Base-by-base conservation (phyloP, 2,329 filamentous ascomycete genomes). In the Fusarium pseudograminearum region DNA sequence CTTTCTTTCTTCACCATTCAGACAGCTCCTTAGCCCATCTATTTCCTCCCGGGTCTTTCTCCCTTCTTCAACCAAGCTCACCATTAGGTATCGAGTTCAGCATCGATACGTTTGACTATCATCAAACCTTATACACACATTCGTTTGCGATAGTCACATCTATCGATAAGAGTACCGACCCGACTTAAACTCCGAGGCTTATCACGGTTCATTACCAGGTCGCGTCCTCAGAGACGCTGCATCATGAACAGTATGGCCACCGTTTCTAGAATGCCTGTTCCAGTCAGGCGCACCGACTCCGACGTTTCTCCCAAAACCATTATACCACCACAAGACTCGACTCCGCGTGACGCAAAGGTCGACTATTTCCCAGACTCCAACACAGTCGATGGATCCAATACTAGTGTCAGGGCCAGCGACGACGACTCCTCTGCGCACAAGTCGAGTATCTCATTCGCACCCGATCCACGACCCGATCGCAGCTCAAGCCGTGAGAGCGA, bases 291-390 rank as follows among this genome's bases (percentile, higher is more conserved):
- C 62, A 76, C 81, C 52, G 81, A 80, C 65, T 82, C 80, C 20
- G 82, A 83, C 46, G 71, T 84, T 58, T 85, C 83, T 60, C 83
- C 83, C 30, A 77, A 76, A 56, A 79, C 82, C 9, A 61, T 73
- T 10, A 41, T 57, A 18, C 73, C 75, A 20, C 67, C 69, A 4
- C 61, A 61, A 63, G 50, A 57, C 15, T 61, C 73, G 51, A 67
- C 65, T 14, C 28, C 44, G 30, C 40, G 47, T 36, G 52, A 40
- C 15, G 18, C 47, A 16, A 51, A 72, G 33, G 16, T 24, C 46
- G 78, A 70, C 24, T 77, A 78, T 46, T 78, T 79, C 45, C 67
- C 73, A 33, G 72, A 74, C 30, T 59, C 53, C 36, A 73, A 69
- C 34, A 69, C 70, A 7, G 63, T 62, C 50, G 71, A 76, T 65